Base-by-base conservation (phyloP, 129 eudicot species). In the Gnaphalium uliginosum region DNA sequence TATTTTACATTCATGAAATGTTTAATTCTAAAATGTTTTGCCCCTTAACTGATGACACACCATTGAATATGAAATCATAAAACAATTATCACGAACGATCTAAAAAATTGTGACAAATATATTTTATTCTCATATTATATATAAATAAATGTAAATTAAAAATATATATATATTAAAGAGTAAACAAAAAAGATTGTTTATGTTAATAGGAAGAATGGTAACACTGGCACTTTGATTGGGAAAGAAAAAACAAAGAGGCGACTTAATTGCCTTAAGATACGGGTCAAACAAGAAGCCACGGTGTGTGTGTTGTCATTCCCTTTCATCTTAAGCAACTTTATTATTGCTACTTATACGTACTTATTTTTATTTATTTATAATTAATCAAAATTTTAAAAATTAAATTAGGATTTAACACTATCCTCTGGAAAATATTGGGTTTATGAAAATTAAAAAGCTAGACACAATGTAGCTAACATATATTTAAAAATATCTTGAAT, bases 241-340 rank as follows among this genome's bases (percentile, higher is more conserved):
- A 74, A 56, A 69, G 70, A 68, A 73, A 72, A 78, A 81, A 79
- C 86, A 84, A 81, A 27, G 61, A 74, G 82, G 89, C 95, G 89
- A 82, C 75, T 82, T 82, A 70, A n/a, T 74, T 81, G 92, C 82
- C 96, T 80, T 68, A 84, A 72, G 83, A 86, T 80, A 85, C 83
- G 96, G 92, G 96, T 89, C 96, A 89, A 89, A 89, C 96, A 87
- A 89, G 96, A 89, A 81, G 79, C 75, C 71, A 79, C 22, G 70
- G 61, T 73, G 67, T 84, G 67, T 84, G 63, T 84, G 69, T 78
- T 82, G 74, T 76, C 86, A 75, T 74, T 85, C 57, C 81, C 96
- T 84, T 87, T 24, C 67, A 57, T 56, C 76, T 66, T 57, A 81
- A 85, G 86, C 82, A 88, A 83, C 50, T 70, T 71, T 64, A 33